phyloP scores from a whole-genome alignment of 2,329 filamentous ascomycete genomes.

The Botryotinia globosa region DNA sequence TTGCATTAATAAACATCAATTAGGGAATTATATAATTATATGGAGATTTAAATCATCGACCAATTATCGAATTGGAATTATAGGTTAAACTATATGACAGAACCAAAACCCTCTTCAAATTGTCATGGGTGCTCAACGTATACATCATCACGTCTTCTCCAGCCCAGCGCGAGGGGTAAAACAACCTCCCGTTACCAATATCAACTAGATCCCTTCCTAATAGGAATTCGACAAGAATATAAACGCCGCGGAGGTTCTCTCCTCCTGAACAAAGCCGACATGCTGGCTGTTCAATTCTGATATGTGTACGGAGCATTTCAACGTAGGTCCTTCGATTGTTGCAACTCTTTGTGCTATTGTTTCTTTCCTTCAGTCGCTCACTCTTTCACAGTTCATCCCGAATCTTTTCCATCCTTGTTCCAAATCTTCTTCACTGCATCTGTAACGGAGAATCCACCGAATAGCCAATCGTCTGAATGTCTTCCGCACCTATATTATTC shows the following conservation, averaged over 20 bases:
- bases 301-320: neutral
- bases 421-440: slow-evolving; percentile 22
- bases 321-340: neutral
- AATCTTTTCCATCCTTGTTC: slow-evolving; percentile 20
- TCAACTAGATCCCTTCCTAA: neutral
- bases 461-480: slow-evolving; percentile 25
- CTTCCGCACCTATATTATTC: slow-evolving; percentile 17
- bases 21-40: neutral
- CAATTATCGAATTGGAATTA: neutral
- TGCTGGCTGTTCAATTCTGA: neutral
- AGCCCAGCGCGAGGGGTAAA: neutral
- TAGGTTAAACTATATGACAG: neutral
- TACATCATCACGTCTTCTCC: neutral
- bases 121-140: neutral
- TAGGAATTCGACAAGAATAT: neutral
- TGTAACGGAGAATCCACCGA: slow-evolving; percentile 20
- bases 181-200: neutral
- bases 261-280: neutral
- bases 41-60: neutral
- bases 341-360: neutral
- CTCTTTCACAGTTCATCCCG: neutral
- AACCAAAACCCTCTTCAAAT: neutral
- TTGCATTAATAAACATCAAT: slow-evolving; percentile 7
- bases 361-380: neutral
- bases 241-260: neutral